phyloP scores from a whole-genome alignment of 176 grass and related monocot species.

The Echinochloa phyllopogon region DNA sequence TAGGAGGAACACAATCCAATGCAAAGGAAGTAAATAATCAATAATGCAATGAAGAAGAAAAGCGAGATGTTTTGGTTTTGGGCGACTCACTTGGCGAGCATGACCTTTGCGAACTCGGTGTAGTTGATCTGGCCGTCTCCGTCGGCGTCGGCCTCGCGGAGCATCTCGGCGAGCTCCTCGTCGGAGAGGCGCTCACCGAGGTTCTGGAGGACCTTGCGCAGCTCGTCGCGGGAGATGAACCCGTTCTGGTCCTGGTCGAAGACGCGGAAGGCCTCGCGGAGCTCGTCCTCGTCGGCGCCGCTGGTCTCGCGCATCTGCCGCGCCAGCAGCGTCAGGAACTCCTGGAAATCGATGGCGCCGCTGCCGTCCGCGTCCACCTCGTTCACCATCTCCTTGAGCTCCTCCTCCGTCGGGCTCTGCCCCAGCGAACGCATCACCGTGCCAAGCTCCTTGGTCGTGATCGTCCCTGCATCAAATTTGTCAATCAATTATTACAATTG shows the following conservation, averaged over 20 bases:
- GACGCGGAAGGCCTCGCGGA: constrained; percentile 76
- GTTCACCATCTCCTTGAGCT: constrained; percentile 51
- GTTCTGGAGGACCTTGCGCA: constrained; percentile 70
- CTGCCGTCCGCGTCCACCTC: constrained; percentile 57
- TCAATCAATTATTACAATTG: neutral
- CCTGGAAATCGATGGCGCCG: constrained; percentile 56
- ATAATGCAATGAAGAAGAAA: neutral
- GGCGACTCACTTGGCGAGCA: constrained; percentile 76
- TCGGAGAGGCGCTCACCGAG: constrained; percentile 74
- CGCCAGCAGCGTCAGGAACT: constrained; percentile 51
- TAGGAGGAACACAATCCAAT: neutral
- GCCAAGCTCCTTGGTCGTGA: constrained; percentile 55
- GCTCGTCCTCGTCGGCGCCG: constrained; percentile 59
- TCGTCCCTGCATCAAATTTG: constrained; percentile 20
- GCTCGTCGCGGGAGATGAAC: constrained; percentile 76
- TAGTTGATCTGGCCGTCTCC: constrained; percentile 90
- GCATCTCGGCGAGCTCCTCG: constrained; percentile 71
- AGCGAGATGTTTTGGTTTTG: neutral
- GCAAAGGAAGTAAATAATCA: neutral
- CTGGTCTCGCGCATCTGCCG: constrained; percentile 50
- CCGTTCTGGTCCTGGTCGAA: constrained; percentile 89
- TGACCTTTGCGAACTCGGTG: constrained; percentile 82
- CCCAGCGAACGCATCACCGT: constrained; percentile 59
- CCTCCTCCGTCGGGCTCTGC: constrained; percentile 55
- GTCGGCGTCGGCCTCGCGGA: constrained; percentile 74